Conservation (phyloP, 345 rosid genomes). For the Eucalyptus curtisii region DNA sequence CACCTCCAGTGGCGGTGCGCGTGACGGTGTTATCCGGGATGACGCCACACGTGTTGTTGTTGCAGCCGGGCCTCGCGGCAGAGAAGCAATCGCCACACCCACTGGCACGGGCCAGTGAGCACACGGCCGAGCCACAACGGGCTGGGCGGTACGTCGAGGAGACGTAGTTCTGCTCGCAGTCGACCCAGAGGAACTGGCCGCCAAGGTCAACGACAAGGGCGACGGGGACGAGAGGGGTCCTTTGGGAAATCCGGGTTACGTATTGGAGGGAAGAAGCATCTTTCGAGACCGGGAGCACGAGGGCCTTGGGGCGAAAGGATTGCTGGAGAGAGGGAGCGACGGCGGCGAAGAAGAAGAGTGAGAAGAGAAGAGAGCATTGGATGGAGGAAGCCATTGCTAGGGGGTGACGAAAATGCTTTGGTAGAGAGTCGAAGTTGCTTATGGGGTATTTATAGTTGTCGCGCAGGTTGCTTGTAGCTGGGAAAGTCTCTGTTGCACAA, state of each 20-base stretch:
- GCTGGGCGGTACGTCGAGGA: slow-evolving; percentile 49
- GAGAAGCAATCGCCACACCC: slow-evolving; percentile 40
- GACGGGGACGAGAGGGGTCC: slow-evolving; percentile 42
- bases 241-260: slow-evolving; percentile 32
- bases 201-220: slow-evolving; percentile 53
- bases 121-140: slow-evolving; percentile 45
- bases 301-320: slow-evolving; percentile 60
- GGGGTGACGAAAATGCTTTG: not conserved
- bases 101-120: slow-evolving; percentile 31
- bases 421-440: not conserved
- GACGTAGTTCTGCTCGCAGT: slow-evolving; percentile 33
- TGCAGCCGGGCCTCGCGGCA: slow-evolving; percentile 52
- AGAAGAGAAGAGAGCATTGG: not conserved
- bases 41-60: slow-evolving; percentile 49
- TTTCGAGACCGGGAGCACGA: slow-evolving; percentile 42
- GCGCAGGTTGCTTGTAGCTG: not conserved
- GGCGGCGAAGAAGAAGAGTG: not conserved
- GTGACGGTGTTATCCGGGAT: slow-evolving; percentile 34
- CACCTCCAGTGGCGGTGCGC: slow-evolving; percentile 28
- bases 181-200: slow-evolving; percentile 55
- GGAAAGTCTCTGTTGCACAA: not conserved
- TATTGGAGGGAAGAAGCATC: slow-evolving; percentile 58
- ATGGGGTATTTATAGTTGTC: not conserved
- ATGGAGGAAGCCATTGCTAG: not conserved
- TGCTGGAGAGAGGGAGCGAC: not conserved